phyloP scores from a whole-genome alignment of 2,329 filamentous ascomycete genomes.

The Apiospora hydei region DNA sequence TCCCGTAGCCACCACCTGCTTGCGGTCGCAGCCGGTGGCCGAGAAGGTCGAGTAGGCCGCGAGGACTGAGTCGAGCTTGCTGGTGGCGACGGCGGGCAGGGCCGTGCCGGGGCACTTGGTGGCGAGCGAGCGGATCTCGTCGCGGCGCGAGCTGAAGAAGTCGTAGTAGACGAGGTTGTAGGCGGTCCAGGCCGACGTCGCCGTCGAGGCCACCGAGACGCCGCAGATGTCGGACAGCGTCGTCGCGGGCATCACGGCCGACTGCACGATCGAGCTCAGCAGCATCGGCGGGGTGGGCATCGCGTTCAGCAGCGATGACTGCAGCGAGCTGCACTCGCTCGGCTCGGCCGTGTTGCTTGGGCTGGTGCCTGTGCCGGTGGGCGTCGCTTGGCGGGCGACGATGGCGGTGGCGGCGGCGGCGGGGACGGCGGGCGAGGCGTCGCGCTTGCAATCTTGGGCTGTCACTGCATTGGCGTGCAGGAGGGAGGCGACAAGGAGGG shows the following conservation, averaged over 20 bases:
- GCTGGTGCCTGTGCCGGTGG: neutral
- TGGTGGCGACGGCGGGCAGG: neutral
- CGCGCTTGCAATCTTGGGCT: conserved; percentile 4
- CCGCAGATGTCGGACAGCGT: conserved; percentile 12
- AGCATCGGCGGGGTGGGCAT: neutral
- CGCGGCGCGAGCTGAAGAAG: neutral
- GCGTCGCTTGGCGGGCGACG: neutral
- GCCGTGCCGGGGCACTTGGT: neutral
- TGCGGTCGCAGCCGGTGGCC: neutral
- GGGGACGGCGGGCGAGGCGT: neutral
- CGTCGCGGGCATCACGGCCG: conserved; percentile 8
- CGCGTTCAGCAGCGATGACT: neutral
- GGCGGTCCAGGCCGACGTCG: conserved; percentile 10
- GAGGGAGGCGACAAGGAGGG: neutral
- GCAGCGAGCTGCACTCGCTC: conserved; percentile 2
- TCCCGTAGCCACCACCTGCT: neutral
- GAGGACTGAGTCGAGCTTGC: neutral
- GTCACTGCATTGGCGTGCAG: neutral
- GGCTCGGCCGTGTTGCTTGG: neutral
- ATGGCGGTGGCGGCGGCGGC: neutral
- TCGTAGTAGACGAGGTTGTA: conserved; percentile 17
- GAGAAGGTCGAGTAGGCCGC: conserved; percentile 9
- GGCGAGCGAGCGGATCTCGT: neutral
- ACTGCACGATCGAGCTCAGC: neutral
- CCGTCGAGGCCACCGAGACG: neutral